These are phyloP conservation scores for Saksenaea vasiformis DNA, from an alignment of 371 early-diverging fungal species.

Conservation along the genomic window DNA sequence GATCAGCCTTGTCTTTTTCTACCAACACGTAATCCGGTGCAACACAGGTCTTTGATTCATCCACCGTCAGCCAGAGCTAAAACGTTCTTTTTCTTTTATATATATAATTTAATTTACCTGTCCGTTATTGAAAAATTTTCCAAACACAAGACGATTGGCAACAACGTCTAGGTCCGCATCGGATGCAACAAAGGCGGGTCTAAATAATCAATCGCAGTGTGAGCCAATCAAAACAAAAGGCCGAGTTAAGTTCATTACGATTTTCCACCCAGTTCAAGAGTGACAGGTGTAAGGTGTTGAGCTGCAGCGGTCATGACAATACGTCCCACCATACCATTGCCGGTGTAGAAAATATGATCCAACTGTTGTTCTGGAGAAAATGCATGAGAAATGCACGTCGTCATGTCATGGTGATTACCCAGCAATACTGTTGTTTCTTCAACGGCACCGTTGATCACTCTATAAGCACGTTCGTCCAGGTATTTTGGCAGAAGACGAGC, in stretches of 20 bases:
- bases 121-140: slow-evolving; percentile 81
- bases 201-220: slow-evolving; percentile 15
- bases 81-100: neutral
- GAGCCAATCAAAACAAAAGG: neutral
- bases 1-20: slow-evolving; percentile 50
- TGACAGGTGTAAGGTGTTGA: slow-evolving; percentile 75
- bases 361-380: slow-evolving; percentile 53
- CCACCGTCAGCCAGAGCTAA: neutral
- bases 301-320: slow-evolving; percentile 81
- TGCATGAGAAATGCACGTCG: neutral
- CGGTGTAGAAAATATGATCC: slow-evolving; percentile 94
- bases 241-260: slow-evolving; percentile 24
- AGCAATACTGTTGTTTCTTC: slow-evolving; percentile 75
- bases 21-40: slow-evolving; percentile 86
- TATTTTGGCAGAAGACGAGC: slow-evolving; percentile 68
- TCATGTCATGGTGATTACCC: slow-evolving; percentile 17
- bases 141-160: slow-evolving; percentile 79
- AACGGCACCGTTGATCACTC: slow-evolving; percentile 79
- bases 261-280: slow-evolving; percentile 92
- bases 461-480: slow-evolving; percentile 68
- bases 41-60: slow-evolving; percentile 73
- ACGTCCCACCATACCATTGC: slow-evolving; percentile 78
- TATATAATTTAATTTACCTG: slow-evolving; percentile 55
- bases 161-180: slow-evolving; percentile 65
- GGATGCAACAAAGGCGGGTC: slow-evolving; percentile 75